Conservation (phyloP, 2,329 filamentous ascomycete species). For the Exophiala oligosperma region DNA sequence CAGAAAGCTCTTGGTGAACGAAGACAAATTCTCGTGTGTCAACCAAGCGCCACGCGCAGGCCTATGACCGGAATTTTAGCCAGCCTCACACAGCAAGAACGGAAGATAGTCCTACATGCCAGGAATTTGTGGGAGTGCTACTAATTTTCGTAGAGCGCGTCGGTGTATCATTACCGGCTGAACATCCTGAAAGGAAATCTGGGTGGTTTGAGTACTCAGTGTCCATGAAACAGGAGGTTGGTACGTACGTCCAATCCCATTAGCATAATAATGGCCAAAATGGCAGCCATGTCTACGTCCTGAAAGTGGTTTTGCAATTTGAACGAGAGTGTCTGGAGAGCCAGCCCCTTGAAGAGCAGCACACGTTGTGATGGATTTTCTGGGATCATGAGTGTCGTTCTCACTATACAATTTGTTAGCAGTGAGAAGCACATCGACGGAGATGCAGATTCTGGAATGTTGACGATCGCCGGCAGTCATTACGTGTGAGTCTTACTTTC, state of each 20-base stretch:
- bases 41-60: background rate
- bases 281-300: background rate
- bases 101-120: background rate
- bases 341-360: conserved; percentile 5
- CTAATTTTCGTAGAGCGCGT: conserved; percentile 4
- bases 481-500: background rate
- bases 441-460: no score
- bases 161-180: conserved; percentile 8
- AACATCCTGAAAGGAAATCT: conserved; percentile 8
- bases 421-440: no score
- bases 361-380: background rate
- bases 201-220: background rate
- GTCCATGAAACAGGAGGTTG: background rate
- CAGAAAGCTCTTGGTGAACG: background rate
- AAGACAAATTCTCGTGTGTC: background rate
- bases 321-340: conserved; percentile 1
- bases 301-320: background rate
- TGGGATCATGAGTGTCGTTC: background rate
- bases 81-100: background rate
- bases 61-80: background rate
- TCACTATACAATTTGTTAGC: background rate
- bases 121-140: background rate
- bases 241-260: conserved; percentile 8
- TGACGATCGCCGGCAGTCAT: no score
- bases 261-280: conserved; percentile 6